Conservation (phyloP, 805 yeast species). For the Candida quercuum region DNA sequence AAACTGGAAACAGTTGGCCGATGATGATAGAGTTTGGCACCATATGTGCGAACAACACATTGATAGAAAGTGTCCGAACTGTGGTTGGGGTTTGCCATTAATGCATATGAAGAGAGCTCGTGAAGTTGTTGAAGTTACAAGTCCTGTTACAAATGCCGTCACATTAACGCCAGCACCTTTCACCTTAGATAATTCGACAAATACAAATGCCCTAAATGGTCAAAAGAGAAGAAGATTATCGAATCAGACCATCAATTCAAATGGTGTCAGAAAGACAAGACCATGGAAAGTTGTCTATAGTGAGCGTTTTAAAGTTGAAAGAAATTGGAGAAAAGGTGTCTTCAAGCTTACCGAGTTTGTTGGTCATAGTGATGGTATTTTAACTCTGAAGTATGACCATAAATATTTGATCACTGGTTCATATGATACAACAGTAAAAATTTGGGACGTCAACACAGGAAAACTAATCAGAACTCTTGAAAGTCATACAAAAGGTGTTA, state of each 20-base stretch:
- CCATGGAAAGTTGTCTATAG: slow-evolving; percentile 96
- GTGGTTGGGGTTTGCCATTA: slow-evolving; percentile 98
- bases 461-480: slow-evolving; percentile 66
- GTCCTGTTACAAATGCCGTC: slow-evolving; percentile 6
- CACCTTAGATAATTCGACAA: slow-evolving; percentile 10
- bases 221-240: slow-evolving; percentile 24
- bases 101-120: slow-evolving; percentile 81
- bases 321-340: slow-evolving; percentile 88
- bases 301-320: slow-evolving; percentile 86
- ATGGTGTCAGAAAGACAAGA: slow-evolving; percentile 41
- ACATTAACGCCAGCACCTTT: slow-evolving; percentile 6
- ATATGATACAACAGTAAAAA: slow-evolving; percentile 81
- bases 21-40: slow-evolving; percentile 97
- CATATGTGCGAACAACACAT: slow-evolving; percentile 98
- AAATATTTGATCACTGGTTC: slow-evolving; percentile 84
- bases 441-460: slow-evolving; percentile 89
- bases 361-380: slow-evolving; percentile 87
- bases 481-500: slow-evolving; percentile 89
- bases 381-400: slow-evolving; percentile 81
- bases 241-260: slow-evolving; percentile 15
- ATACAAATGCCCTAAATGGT: slow-evolving; percentile 19
- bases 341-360: slow-evolving; percentile 57
- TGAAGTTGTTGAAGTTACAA: slow-evolving; percentile 31
- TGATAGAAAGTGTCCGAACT: slow-evolving; percentile 93
- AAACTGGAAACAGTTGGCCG: slow-evolving; percentile 85